Conservation (phyloP, 805 yeast genomes). For the Saccharomycopsis microspora region DNA sequence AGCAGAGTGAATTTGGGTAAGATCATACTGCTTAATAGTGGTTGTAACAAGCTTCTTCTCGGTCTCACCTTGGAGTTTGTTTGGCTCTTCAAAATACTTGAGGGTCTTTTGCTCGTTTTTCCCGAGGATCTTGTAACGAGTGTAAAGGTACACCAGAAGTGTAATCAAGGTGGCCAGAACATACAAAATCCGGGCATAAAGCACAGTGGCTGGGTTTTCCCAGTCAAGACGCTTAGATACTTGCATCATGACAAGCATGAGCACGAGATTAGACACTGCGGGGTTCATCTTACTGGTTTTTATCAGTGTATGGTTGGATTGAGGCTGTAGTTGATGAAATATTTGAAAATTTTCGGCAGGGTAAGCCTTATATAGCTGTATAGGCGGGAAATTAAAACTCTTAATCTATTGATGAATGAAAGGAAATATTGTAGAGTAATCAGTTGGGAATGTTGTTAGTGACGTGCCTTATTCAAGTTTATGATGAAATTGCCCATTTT, state of each 20-base stretch:
- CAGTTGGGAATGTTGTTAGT: no score
- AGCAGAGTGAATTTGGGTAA: conserved; percentile 69
- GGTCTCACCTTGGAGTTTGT: conserved; percentile 64
- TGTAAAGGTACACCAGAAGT: conserved; percentile 52
- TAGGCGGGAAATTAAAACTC: no score
- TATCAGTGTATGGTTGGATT: no score
- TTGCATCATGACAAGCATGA: conserved; percentile 97
- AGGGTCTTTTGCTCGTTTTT: conserved; percentile 87
- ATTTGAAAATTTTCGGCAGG: no score
- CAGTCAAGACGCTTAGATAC: conserved; percentile 80
- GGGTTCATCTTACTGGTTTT: conserved; percentile 52
- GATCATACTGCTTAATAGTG: conserved; percentile 90
- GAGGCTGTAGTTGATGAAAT: no score
- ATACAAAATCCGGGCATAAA: conserved; percentile 69
- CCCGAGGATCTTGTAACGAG: conserved; percentile 46
- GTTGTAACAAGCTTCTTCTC: conserved; percentile 72
- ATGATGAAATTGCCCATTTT: no score
- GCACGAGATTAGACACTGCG: conserved; percentile 69
- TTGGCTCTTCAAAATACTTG: conserved; percentile 82
- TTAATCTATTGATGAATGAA: no score
- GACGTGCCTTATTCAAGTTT: no score
- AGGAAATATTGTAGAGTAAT: no score
- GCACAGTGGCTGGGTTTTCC: conserved; percentile 66
- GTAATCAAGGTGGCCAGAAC: conserved; percentile 54
- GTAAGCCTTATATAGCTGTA: no score